Evolutionary conservation across 768 basidiomycete species (phyloP).

Genomic region (Obba rivulosa): DNA sequence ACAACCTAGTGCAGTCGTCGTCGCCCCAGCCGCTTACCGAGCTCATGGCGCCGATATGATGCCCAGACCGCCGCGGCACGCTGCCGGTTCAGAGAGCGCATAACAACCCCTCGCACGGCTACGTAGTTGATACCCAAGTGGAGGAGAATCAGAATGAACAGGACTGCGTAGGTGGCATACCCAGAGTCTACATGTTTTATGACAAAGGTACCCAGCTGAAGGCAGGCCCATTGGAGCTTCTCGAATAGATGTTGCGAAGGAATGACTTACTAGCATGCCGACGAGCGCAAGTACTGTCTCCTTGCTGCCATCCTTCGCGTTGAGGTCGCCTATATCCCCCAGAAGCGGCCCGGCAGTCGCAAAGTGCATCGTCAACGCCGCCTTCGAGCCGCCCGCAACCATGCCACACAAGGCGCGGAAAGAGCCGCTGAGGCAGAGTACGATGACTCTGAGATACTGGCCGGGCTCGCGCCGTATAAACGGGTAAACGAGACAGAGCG

Average conservation of each 20-base stretch:
- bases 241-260: not conserved
- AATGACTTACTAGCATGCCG: conserved; percentile 54
- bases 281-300: conserved; percentile 64
- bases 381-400: conserved; percentile 66
- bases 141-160: conserved; percentile 44
- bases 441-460: conserved; percentile 37
- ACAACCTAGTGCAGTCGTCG: not conserved
- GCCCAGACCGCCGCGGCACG: conserved; percentile 51
- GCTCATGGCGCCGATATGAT: conserved; percentile 24
- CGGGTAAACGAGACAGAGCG: conserved; percentile 29
- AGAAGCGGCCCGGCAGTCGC: conserved; percentile 43
- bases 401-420: conserved; percentile 56
- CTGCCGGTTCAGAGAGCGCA: conserved; percentile 58
- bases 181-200: conserved; percentile 49
- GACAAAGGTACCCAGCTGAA: conserved; percentile 53
- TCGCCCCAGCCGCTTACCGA: conserved; percentile 1
- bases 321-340: conserved; percentile 67
- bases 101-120: conserved; percentile 51
- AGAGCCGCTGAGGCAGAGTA: conserved; percentile 55
- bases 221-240: not conserved
- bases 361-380: conserved; percentile 64
- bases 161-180: conserved; percentile 42
- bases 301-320: conserved; percentile 68
- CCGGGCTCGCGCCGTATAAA: conserved; percentile 21
- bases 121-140: conserved; percentile 58